phyloP scores from a whole-genome alignment of 495 filamentous ascomycete species.

The Aspergillus cavernicola region DNA sequence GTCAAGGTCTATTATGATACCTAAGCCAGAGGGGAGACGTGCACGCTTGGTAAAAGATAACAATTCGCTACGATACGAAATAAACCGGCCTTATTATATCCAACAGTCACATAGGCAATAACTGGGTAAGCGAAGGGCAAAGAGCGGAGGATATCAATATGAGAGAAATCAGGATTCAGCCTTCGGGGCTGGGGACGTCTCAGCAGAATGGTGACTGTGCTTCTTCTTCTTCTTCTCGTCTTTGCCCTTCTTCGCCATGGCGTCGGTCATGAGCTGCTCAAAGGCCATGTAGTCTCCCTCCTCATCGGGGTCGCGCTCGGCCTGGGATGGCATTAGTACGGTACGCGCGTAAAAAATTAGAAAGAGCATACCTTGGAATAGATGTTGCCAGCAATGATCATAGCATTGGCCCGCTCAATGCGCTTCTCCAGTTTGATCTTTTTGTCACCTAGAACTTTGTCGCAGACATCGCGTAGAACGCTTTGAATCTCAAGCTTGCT shows the following conservation, averaged over 20 bases:
- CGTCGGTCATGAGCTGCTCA: conserved; percentile 95
- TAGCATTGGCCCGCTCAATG: conserved; percentile 82
- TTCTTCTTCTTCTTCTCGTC: conserved; percentile 75
- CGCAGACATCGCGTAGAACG: conserved; percentile 86
- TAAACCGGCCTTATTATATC: conserved; percentile 9
- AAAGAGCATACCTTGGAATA: conserved; percentile 65
- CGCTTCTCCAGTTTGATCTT: conserved; percentile 77
- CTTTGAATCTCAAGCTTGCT: conserved; percentile 98
- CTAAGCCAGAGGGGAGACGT: background rate
- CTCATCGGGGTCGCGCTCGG: conserved; percentile 86
- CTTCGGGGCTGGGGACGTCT: conserved; percentile 11
- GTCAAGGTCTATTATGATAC: conserved; percentile 4
- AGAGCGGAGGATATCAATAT: background rate
- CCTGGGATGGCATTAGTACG: conserved; percentile 47
- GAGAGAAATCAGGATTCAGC: conserved; percentile 2
- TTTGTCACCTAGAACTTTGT: conserved; percentile 70
- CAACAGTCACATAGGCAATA: conserved; percentile 1
- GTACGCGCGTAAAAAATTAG: conserved; percentile 2
- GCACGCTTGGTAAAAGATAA: conserved; percentile 4
- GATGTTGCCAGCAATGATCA: conserved; percentile 84
- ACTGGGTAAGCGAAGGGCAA: background rate
- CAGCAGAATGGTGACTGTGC: conserved; percentile 11
- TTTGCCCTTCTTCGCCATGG: conserved; percentile 83
- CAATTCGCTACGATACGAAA: conserved; percentile 10
- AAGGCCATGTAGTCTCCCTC: conserved; percentile 99